Conservation (phyloP, 192 early-diverging fungal genomes). For the Podila epigama region DNA sequence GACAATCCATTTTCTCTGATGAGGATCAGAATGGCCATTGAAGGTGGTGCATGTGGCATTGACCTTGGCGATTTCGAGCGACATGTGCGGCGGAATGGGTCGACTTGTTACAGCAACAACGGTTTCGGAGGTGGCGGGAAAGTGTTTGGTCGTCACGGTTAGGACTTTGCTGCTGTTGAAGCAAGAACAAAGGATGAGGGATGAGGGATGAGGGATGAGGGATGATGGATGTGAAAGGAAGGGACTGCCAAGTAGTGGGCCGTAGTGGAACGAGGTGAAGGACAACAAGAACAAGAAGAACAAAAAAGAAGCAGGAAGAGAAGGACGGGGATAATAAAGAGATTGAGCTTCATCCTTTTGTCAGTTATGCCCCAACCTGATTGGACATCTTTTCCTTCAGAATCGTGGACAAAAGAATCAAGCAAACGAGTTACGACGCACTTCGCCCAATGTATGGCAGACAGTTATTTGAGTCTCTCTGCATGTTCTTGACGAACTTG, state of each 20-base stretch:
- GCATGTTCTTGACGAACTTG: too few relatives aligned
- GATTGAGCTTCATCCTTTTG: neutral
- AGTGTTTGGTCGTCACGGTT: neutral
- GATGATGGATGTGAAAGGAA: neutral
- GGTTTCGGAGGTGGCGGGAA: neutral
- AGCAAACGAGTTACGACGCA: too few relatives aligned
- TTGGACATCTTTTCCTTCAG: neutral
- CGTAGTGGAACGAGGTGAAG: neutral
- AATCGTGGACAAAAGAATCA: too few relatives aligned
- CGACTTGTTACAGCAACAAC: neutral
- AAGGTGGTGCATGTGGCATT: slow-evolving; percentile 18
- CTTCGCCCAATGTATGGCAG: too few relatives aligned
- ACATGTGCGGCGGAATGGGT: neutral
- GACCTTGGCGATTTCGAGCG: slow-evolving; percentile 11
- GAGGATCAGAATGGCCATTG: neutral
- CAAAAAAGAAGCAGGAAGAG: neutral
- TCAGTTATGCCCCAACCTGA: neutral
- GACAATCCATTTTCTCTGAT: slow-evolving; percentile 62
- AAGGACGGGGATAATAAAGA: neutral
- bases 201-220: too few relatives aligned
- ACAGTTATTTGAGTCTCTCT: too few relatives aligned
- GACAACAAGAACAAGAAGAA: neutral
- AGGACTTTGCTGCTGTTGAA: neutral
- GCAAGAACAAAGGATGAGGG: neutral
- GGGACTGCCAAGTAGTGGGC: too few relatives aligned